Conservation (phyloP, 169 alveolate genomes). For the Eimeria sp. region DNA sequence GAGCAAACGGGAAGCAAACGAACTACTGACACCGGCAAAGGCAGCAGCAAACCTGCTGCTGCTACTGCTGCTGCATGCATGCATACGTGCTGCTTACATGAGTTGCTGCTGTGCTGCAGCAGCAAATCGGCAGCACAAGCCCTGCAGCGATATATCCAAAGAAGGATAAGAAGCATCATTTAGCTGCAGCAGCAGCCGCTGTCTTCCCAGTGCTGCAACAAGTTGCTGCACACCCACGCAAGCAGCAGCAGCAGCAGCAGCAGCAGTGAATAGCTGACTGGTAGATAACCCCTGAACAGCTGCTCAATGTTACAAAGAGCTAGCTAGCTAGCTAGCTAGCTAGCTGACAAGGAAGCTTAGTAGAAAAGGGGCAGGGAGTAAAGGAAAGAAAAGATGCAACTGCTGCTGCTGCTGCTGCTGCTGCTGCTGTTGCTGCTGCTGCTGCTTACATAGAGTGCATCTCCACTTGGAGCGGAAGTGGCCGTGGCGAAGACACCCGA, state of each 20-base stretch:
- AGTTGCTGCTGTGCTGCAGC: constrained; percentile 55
- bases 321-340: constrained; percentile 29
- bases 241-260: constrained; percentile 21
- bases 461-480: constrained; percentile 14
- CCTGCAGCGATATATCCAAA: background rate
- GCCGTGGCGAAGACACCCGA: constrained; percentile 57
- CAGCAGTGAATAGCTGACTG: background rate
- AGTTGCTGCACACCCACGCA: background rate
- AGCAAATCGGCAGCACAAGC: constrained; percentile 26
- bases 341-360: no score
- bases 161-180: constrained; percentile 10
- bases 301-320: background rate
- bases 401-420: constrained; percentile 41
- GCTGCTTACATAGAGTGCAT: constrained; percentile 2
- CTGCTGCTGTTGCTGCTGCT: constrained; percentile 34
- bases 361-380: background rate
- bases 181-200: constrained; percentile 57
- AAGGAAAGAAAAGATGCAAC: background rate
- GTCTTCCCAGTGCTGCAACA: constrained; percentile 27
- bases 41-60: background rate
- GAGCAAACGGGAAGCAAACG: background rate
- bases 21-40: background rate
- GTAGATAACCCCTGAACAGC: background rate
- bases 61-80: background rate
- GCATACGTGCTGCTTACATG: background rate